Conservation (phyloP, 1,284 basidiomycete species). For the Baeospora myosura region DNA sequence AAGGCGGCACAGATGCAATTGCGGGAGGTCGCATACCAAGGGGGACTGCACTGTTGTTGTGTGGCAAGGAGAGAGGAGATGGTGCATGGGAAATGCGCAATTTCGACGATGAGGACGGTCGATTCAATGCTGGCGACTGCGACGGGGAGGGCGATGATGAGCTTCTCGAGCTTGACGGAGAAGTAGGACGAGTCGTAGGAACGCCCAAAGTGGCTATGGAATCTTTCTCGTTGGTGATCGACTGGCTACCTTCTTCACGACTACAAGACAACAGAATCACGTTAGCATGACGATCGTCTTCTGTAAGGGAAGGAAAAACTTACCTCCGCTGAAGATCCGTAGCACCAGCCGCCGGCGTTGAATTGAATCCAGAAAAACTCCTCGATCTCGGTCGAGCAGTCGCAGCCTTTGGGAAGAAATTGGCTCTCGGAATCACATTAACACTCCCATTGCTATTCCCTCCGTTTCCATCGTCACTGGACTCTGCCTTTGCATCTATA, state of each 20-base stretch:
- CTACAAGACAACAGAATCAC: slow-evolving; percentile 14
- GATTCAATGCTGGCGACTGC: slow-evolving; percentile 11
- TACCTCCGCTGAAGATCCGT: slow-evolving; percentile 28
- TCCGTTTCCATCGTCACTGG: slow-evolving; percentile 3
- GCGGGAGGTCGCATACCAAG: slow-evolving; percentile 12
- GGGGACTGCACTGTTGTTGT: slow-evolving; percentile 22
- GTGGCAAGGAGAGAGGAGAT: slow-evolving; percentile 45
- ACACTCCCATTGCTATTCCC: too few species aligned
- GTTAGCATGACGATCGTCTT: neutral
- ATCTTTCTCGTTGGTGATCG: slow-evolving; percentile 7
- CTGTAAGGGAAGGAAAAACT: slow-evolving; percentile 12
- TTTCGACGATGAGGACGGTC: slow-evolving; percentile 14
- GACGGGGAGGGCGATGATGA: slow-evolving; percentile 16
- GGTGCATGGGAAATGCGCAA: slow-evolving; percentile 28
- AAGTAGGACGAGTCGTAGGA: too few species aligned
- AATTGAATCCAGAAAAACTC: slow-evolving; percentile 66
- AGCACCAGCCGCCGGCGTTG: slow-evolving; percentile 23
- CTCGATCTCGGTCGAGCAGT: slow-evolving; percentile 55
- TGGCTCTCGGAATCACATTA: slow-evolving; percentile 43
- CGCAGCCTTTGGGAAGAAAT: slow-evolving; percentile 52
- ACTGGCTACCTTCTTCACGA: slow-evolving; percentile 18
- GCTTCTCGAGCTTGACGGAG: slow-evolving; percentile 6
- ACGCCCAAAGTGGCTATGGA: neutral
- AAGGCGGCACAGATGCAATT: slow-evolving; percentile 12
- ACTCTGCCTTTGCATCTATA: neutral